Conservation (phyloP, 1,139 yeast genomes). For the Sugiyamaella grinbergsii region DNA sequence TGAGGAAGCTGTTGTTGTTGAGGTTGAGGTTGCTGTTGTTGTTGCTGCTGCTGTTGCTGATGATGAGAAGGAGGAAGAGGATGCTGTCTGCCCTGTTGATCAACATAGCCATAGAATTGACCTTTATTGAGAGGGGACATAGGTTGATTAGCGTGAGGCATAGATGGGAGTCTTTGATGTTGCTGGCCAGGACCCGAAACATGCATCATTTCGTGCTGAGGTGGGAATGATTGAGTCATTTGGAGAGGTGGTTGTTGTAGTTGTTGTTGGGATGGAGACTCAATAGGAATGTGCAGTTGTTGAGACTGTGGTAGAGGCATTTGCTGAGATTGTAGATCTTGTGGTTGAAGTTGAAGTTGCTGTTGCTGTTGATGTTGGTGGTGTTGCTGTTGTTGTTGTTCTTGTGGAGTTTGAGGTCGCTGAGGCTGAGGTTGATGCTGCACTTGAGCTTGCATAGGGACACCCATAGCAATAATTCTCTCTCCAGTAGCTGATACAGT, state of each 20-base stretch:
- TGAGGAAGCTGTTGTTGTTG: constrained; percentile 1
- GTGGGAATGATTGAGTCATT: not conserved
- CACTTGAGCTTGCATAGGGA: not conserved
- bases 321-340: constrained; percentile 15
- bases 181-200: not conserved
- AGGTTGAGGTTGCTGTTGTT: not conserved
- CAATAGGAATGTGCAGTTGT: not conserved
- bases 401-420: constrained; percentile 12
- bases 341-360: constrained; percentile 6
- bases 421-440: not conserved
- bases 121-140: constrained; percentile 15
- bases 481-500: not conserved
- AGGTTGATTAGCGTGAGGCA: constrained; percentile 7
- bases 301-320: constrained; percentile 14
- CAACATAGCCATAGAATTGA: constrained; percentile 15
- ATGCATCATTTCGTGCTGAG: constrained; percentile 11
- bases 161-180: constrained; percentile 14
- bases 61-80: constrained; percentile 6
- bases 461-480: not conserved
- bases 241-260: constrained; percentile 8
- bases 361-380: constrained; percentile 5
- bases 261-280: not conserved
- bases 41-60: constrained; percentile 9
- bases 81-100: not conserved
- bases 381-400: constrained; percentile 14